Conservation (phyloP, 257 asterid species). For the Plantago ovata region DNA sequence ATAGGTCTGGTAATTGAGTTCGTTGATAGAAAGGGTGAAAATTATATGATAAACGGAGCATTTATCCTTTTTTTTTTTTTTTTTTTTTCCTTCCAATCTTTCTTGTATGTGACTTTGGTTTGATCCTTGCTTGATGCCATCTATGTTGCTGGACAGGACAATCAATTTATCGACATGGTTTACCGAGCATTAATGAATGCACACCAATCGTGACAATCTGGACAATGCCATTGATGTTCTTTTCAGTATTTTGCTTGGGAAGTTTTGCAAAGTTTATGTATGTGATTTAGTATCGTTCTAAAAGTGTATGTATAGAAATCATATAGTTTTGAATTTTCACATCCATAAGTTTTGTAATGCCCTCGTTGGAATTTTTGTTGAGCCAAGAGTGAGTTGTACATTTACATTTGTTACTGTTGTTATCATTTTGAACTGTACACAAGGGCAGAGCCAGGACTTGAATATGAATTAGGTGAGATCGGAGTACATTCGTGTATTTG, state of each 20-base stretch:
- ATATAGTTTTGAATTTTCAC: constrained; percentile 12
- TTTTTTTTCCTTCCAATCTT: not conserved
- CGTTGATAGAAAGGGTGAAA: not conserved
- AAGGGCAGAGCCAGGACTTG: no score
- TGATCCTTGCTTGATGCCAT: constrained; percentile 4
- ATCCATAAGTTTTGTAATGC: constrained; percentile 10
- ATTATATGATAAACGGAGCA: not conserved
- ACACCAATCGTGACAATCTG: constrained; percentile 46
- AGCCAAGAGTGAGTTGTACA: not conserved
- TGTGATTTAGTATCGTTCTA: constrained; percentile 9
- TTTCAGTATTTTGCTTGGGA: constrained; percentile 11
- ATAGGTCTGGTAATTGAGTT: not conserved
- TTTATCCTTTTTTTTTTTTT: not conserved
- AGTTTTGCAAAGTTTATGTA: constrained; percentile 13
- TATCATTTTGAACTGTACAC: no score
- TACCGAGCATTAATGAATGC: constrained; percentile 68
- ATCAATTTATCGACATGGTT: constrained; percentile 82
- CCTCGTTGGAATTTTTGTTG: constrained; percentile 1
- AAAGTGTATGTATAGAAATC: constrained; percentile 30
- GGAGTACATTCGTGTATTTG: not conserved
- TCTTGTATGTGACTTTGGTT: not conserved
- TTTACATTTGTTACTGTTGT: not conserved
- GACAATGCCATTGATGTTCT: constrained; percentile 12
- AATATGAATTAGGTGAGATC: no score
- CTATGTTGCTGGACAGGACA: constrained; percentile 43